Evolutionary conservation across 257 asterid species (phyloP).

Genomic region (Capsicum rhomboideum): DNA sequence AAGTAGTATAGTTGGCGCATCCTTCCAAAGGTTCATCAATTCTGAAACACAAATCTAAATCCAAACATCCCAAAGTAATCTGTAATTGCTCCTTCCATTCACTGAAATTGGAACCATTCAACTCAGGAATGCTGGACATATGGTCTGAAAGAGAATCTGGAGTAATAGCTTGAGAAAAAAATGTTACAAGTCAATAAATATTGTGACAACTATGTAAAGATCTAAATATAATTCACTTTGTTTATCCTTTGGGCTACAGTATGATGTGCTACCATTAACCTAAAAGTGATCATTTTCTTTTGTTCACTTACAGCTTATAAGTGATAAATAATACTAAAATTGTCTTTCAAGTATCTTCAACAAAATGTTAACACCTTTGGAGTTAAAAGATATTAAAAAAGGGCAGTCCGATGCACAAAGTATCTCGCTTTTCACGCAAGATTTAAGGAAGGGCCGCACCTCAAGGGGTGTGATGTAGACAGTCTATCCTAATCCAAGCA

Average conservation of each 20-base stretch:
- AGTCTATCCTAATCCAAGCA: not conserved
- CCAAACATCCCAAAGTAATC: not conserved
- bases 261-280: not conserved
- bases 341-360: not conserved
- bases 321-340: not conserved
- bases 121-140: not conserved
- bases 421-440: not conserved
- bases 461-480: not conserved
- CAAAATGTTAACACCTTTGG: not conserved
- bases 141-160: slow-evolving; percentile 1
- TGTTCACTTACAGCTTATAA: not conserved
- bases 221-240: not conserved
- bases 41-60: not conserved
- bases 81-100: not conserved
- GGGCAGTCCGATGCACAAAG: not conserved
- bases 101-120: not conserved
- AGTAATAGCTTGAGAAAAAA: not conserved
- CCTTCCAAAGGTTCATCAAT: not conserved
- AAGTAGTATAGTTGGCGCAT: not conserved
- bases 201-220: not conserved
- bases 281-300: not conserved
- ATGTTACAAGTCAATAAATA: not conserved
- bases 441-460: not conserved
- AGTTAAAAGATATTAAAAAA: not conserved
- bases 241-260: not conserved